Evolutionary conservation across 352 stramenopile species (phyloP), one percentile per base, ranked within the genome.

Genomic region (Pythium diclinum): DNA sequence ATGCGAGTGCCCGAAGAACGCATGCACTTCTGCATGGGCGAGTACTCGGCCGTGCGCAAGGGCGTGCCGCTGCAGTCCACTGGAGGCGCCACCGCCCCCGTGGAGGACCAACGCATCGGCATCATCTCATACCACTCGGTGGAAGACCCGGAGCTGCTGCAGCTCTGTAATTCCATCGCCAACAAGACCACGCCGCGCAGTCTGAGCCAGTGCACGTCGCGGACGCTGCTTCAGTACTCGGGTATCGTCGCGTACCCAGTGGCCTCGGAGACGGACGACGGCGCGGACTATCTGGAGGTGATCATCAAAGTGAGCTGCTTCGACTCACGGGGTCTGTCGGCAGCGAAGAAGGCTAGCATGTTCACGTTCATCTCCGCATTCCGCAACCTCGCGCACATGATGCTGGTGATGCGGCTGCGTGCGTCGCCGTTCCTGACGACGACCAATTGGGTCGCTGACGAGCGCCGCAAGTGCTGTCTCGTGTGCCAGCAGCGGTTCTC

Each of bases 81-180:
- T 19, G 30, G 32, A 14, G 65, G 59, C n/a, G 63, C 64, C n/a
- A 73, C 66, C 47, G 60, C 63, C n/a, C 28, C 17, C 16, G 19
- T 13, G 63, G 65, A 16, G 6, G 78, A 89, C 61, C 65, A 80
- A 13, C 81, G 81, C 3, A 65, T 90, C 13, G 81, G 81, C 5
- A 86, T 90, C 69, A 81, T 90, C 58, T 81, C 79, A 63, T 76
- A 77, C 28, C 79, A 90, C 55, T 90, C 81, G n/a, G 68, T 90
- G 21, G 79, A 85, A 44, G 81, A 90, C 65, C 78, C 79, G 2
- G 72, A 80, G 0, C 70, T 90, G 21, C 79, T 79, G 30, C 67
- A 79, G 19, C 83, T 82, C 38, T 90, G 81, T 59, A 81, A 83
- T 49, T 80, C 81, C 6, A 80, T 90, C 23, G 71, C 81, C 9